Percentiles rank a stretch among this genome's conserved stretches.
Evolutionary conservation across 257 asterid species (phyloP).

Genomic region (Jacaranda copaia): DNA sequence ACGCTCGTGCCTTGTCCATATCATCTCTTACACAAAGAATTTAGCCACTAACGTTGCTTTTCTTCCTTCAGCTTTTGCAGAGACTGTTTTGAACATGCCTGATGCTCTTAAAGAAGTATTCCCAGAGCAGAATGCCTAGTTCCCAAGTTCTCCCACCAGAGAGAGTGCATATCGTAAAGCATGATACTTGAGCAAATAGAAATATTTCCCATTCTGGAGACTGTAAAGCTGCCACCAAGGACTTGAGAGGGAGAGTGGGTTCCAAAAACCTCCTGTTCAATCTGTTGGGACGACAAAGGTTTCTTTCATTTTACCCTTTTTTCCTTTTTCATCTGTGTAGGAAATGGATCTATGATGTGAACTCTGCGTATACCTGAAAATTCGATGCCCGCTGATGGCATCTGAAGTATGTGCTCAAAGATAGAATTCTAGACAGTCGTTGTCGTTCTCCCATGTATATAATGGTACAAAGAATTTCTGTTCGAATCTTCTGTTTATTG

Average conservation of each 20-base stretch:
- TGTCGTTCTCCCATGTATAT: neutral
- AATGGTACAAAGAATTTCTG: neutral
- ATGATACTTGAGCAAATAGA: conserved; percentile 23
- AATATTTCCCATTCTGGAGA: neutral
- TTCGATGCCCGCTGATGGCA: conserved; percentile 14
- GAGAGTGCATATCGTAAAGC: conserved; percentile 27
- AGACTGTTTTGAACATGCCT: conserved; percentile 81
- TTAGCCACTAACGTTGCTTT: neutral
- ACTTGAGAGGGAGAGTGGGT: neutral
- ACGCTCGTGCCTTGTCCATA: neutral
- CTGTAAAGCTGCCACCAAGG: neutral
- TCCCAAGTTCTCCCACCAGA: neutral
- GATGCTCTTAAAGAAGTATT: conserved; percentile 66
- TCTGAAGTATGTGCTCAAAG: neutral
- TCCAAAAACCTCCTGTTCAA: neutral
- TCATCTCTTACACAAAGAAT: neutral
- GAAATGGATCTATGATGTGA: neutral
- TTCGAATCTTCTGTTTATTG: neutral
- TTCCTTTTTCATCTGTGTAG: neutral
- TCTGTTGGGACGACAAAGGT: neutral
- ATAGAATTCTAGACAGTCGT: neutral
- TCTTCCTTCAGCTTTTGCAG: conserved; percentile 81
- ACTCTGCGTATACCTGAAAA: conserved; percentile 9
- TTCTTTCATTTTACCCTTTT: neutral
- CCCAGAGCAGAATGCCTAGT: conserved; percentile 49